A percentile compares a stretch with the other conserved stretches of the same genome.
These are phyloP conservation scores for Cardiospermum halicacabum DNA, from an alignment of 345 rosid species.

Conservation along the genomic window DNA sequence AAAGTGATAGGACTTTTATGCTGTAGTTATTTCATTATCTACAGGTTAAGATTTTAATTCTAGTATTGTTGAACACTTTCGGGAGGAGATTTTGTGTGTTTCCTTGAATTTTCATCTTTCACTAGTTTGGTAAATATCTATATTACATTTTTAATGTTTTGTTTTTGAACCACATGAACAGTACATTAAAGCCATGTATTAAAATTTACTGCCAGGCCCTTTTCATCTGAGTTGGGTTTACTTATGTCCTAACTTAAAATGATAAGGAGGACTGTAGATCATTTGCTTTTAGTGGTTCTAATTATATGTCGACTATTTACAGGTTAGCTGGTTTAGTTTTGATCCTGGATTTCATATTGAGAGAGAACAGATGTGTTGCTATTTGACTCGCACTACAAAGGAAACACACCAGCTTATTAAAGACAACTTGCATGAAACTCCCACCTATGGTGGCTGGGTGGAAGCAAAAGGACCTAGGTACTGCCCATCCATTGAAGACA, in stretches of 20 bases:
- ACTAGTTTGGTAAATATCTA: neutral
- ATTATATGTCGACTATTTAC: slow-evolving; percentile 23
- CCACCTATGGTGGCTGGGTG: slow-evolving; percentile 99
- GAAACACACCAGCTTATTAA: slow-evolving; percentile 77
- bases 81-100: neutral
- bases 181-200: neutral
- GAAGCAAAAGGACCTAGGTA: slow-evolving; percentile 99
- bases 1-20: neutral
- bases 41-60: neutral
- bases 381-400: slow-evolving; percentile 84
- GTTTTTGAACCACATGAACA: neutral
- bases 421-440: slow-evolving; percentile 94
- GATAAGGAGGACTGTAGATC: slow-evolving; percentile 6
- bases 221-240: neutral
- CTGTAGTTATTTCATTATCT: neutral
- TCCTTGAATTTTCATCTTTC: neutral
- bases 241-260: neutral
- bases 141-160: neutral
- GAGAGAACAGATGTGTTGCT: slow-evolving; percentile 96
- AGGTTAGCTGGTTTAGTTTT: slow-evolving; percentile 97
- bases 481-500: slow-evolving; percentile 98
- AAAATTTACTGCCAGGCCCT: neutral
- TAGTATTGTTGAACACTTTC: neutral
- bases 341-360: slow-evolving; percentile 80
- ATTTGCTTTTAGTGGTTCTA: slow-evolving; percentile 10